These are phyloP conservation scores for Rhodotorula sp. DNA, from an alignment of 1,284 basidiomycete species.

Conservation along the genomic window DNA sequence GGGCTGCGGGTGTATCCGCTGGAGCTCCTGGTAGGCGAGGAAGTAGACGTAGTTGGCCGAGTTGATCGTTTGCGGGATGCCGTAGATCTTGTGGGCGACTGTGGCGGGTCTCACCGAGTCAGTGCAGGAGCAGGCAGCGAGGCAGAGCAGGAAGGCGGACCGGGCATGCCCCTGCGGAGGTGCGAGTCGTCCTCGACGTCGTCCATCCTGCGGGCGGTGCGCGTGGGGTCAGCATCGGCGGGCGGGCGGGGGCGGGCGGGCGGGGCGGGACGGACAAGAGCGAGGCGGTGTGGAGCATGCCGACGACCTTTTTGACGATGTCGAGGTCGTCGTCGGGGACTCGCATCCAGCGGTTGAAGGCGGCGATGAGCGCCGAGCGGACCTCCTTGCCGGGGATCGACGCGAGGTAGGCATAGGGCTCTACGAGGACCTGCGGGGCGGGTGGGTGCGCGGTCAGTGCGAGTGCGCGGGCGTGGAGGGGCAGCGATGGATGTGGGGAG, in stretches of 20 bases:
- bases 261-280: constrained; percentile 65
- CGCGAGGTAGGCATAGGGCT: constrained; percentile 85
- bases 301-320: constrained; percentile 76
- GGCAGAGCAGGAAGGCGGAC: constrained; percentile 51
- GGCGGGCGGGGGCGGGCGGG: background rate
- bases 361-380: constrained; percentile 81
- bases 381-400: constrained; percentile 92
- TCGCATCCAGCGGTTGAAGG: constrained; percentile 90
- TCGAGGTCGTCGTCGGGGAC: constrained; percentile 72
- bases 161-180: constrained; percentile 79
- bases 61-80: constrained; percentile 95
- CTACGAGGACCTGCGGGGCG: constrained; percentile 50
- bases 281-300: constrained; percentile 92
- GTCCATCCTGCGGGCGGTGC: constrained; percentile 67
- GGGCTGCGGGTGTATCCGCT: constrained; percentile 31
- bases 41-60: constrained; percentile 98
- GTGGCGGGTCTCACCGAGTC: constrained; percentile 6
- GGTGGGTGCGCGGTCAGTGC: background rate
- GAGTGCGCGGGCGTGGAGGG: background rate
- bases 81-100: constrained; percentile 94
- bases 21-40: constrained; percentile 75
- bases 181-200: constrained; percentile 97
- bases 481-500: background rate
- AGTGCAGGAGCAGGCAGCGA: background rate
- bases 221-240: background rate